Evolutionary conservation across 352 stramenopile species (phyloP).

Genomic region (Pythium periplocum): DNA sequence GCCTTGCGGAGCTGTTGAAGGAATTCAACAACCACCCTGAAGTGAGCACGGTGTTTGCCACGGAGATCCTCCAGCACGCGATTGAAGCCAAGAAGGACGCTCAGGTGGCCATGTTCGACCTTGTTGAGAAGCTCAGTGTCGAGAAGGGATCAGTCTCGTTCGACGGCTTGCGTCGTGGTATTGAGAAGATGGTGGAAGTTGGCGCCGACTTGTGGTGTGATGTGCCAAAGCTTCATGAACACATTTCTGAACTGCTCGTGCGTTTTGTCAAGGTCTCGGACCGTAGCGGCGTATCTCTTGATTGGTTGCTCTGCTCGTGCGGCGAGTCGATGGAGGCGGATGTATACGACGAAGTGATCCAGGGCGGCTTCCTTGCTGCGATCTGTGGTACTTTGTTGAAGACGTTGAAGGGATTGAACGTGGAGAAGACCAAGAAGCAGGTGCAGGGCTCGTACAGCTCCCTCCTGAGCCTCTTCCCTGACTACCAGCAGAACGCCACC

Average conservation of each 20-base stretch:
- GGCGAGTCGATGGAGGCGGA: conserved; percentile 44
- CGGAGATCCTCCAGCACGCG: conserved; percentile 49
- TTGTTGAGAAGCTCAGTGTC: conserved; percentile 58
- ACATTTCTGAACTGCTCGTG: conserved; percentile 64
- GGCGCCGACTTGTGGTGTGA: conserved; percentile 75
- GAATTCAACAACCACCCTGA: conserved; percentile 59
- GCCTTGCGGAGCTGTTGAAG: conserved; percentile 57
- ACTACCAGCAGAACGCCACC: conserved; percentile 36
- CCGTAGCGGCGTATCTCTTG: conserved; percentile 51
- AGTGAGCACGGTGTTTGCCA: conserved; percentile 47
- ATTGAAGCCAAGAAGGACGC: conserved; percentile 59
- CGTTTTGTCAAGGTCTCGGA: conserved; percentile 63
- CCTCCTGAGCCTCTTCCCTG: conserved; percentile 49
- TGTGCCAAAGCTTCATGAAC: conserved; percentile 75
- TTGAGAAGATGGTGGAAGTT: conserved; percentile 55
- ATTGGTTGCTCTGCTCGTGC: conserved; percentile 61
- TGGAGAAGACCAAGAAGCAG: conserved; percentile 44
- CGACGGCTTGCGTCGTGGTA: conserved; percentile 47
- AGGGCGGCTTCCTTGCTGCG: conserved; percentile 60
- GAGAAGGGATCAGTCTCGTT: conserved; percentile 55
- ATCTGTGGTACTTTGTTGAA: conserved; percentile 43
- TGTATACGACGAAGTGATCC: conserved; percentile 59
- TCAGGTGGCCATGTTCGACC: conserved; percentile 57
- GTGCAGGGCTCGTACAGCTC: conserved; percentile 47
- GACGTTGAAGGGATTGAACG: conserved; percentile 29